Evolutionary conservation across 805 yeast genomes (phyloP).

Genomic region (Clavispora vitiphila): DNA sequence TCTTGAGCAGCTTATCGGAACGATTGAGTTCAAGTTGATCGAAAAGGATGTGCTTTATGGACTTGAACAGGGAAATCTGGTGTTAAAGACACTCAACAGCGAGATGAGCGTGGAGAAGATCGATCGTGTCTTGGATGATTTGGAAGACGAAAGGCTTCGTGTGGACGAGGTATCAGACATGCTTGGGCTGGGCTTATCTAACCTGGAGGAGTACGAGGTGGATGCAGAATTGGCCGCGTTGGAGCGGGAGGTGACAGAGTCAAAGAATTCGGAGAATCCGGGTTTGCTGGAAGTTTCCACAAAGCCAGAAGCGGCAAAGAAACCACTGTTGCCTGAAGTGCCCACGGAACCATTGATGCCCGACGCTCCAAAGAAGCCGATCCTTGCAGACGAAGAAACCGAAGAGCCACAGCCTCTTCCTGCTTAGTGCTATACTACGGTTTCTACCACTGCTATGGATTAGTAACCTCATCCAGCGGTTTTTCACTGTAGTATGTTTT

Average conservation of each 20-base stretch:
- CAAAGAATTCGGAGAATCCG: neutral
- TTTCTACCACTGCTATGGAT: too few relatives aligned
- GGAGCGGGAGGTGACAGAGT: conserved; percentile 38
- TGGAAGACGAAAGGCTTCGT: conserved; percentile 73
- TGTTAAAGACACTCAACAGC: conserved; percentile 66
- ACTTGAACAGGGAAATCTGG: conserved; percentile 71
- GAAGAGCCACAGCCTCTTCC: neutral
- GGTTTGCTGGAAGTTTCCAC: conserved; percentile 10
- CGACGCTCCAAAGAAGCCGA: conserved; percentile 14
- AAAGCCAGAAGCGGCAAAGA: conserved; percentile 6
- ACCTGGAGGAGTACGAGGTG: conserved; percentile 54
- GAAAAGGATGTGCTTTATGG: conserved; percentile 84
- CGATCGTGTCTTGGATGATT: conserved; percentile 79
- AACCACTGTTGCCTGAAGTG: neutral
- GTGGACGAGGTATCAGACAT: conserved; percentile 68
- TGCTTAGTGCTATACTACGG: neutral
- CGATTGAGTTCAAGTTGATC: conserved; percentile 83
- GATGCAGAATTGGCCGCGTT: conserved; percentile 56
- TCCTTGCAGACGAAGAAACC: conserved; percentile 11
- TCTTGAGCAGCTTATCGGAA: conserved; percentile 70
- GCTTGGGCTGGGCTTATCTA: conserved; percentile 39
- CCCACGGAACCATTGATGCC: conserved; percentile 2
- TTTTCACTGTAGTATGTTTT: too few relatives aligned
- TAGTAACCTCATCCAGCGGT: too few relatives aligned
- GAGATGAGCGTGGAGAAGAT: conserved; percentile 76